Evolutionary conservation across 805 yeast genomes (phyloP).

Genomic region (Kazachstania bromeliacearum): DNA sequence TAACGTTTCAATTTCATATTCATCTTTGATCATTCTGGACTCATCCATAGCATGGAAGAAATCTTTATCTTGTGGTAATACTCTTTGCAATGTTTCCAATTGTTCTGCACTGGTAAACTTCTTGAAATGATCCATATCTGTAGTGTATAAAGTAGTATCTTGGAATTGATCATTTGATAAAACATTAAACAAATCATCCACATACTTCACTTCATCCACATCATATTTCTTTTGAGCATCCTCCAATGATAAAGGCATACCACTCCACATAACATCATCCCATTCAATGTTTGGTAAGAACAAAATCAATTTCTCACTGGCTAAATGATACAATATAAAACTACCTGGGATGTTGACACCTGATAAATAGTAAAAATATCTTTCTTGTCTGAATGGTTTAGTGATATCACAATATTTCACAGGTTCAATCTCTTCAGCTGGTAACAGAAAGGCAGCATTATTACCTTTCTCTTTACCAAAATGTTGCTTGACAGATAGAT

Average conservation of each 20-base stretch:
- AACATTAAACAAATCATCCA: constrained; percentile 36
- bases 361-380: constrained; percentile 79
- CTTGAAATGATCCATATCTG: constrained; percentile 45
- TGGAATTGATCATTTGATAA: constrained; percentile 24
- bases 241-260: constrained; percentile 62
- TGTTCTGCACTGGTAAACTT: constrained; percentile 2
- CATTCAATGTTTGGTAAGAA: constrained; percentile 76
- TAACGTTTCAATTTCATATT: constrained; percentile 66
- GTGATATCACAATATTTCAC: constrained; percentile 74
- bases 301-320: constrained; percentile 48
- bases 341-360: constrained; percentile 80
- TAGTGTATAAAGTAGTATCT: constrained; percentile 34
- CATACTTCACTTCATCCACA: constrained; percentile 71
- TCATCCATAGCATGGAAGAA: constrained; percentile 77
- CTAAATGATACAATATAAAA: constrained; percentile 50
- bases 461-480: constrained; percentile 24
- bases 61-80: constrained; percentile 38
- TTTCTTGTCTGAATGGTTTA: constrained; percentile 73
- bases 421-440: constrained; percentile 49
- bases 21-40: constrained; percentile 75
- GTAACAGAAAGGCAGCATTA: constrained; percentile 43
- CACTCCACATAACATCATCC: constrained; percentile 96
- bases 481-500: constrained; percentile 41
- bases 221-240: constrained; percentile 61
- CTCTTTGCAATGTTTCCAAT: neutral